Evolutionary conservation across 2,329 filamentous ascomycete species (phyloP), one percentile per base, ranked within the genome.

Genomic region (Rhinocladiella mackenziei): DNA sequence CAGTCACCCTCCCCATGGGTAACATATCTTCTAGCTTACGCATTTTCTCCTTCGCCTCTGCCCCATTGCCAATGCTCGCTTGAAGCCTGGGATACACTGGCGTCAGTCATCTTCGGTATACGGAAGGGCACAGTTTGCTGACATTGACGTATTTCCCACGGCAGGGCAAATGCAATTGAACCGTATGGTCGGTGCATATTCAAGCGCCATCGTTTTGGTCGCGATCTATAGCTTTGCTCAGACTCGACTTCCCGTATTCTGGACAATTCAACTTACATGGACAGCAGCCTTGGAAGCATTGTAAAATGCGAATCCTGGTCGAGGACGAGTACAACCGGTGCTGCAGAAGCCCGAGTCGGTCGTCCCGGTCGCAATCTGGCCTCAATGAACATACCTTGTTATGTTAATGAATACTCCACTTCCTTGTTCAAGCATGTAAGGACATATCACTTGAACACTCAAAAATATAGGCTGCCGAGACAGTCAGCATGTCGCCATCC

Each of bases 91-190:
- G 65, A 4, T 14, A 18, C 17, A n/a, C 31, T 18, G n/a, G 31
- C 4, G 17, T 33, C 15, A 33, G 31, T 61, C 1, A 67, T 70
- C 49, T 69, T 13, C 70, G 77, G 9, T 86, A 71, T 2, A 78
- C 80, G 0, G 83, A 87, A 11, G 72, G 2, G 78, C 80, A 19
- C 18, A 9, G 13, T 60, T 61, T 11, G 69, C 37, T 40, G 15
- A 77, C 9, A 86, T 71, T 2, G 77, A 80, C 0, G 83, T 87
- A n/a, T 72, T 77, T 1, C 77, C 81, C 1, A 86, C 69, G 0
- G 86, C 73, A 0, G 83, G 84, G 33, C 80, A 84, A 9, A 88
- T 77, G 2, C 77, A 75, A 51, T 86, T 86, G 57, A 88, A 81
- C 0, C 84, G 76, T 51, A 89, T 85, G 42, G 84, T 76, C 0